Base-by-base conservation (phyloP, 495 filamentous ascomycete genomes). In the Aspergillus baeticus region DNA sequence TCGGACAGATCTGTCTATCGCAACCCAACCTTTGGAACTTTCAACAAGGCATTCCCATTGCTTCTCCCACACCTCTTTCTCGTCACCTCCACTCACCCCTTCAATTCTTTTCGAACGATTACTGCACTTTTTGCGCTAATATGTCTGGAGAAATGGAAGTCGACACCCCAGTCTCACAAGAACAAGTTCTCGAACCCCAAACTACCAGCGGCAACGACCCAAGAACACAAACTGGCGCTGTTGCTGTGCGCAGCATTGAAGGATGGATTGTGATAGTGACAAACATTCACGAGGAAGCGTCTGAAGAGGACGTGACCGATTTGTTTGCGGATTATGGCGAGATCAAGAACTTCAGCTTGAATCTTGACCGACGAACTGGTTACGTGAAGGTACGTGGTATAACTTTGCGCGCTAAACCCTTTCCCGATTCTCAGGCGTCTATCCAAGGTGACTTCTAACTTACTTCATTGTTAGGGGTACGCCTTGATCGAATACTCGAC, bases 191-290 rank as follows among this genome's bases (percentile, higher is more conserved):
- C 59, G 70, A 57, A 38, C 44, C 70, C 56, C 69, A 80, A 51
- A 57, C 80, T 58, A 85, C 85, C 63, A 77, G 79, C 60, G 80
- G 80, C 65, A 87, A 86, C 55, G 83, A 86, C 55, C 72, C 82
- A 18, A 85, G 87, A 67, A 96, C 93, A 43, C 78, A 84, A 57
- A 77, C 84, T 50, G 89, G 88, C 57, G 91, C 93, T 23, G 91
- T 89, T 6, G 95, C 93, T 13, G 95, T 99, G 49, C 91, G 95
- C 70, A 96, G 90, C 58, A 97, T 99, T 69, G 95, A 99, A 71
- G 95, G 95, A 61, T 99, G 95, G 95, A 98, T 99, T 73, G 81
- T 99, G 60, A 87, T 97, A 55, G 92, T 87, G 57, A 96, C 92
- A 17, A 97, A 98, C 70, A 91, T 98, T 37, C 94, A 99, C 71